Conservation (phyloP, 192 early-diverging fungal species). For the Dissophora ornata region DNA sequence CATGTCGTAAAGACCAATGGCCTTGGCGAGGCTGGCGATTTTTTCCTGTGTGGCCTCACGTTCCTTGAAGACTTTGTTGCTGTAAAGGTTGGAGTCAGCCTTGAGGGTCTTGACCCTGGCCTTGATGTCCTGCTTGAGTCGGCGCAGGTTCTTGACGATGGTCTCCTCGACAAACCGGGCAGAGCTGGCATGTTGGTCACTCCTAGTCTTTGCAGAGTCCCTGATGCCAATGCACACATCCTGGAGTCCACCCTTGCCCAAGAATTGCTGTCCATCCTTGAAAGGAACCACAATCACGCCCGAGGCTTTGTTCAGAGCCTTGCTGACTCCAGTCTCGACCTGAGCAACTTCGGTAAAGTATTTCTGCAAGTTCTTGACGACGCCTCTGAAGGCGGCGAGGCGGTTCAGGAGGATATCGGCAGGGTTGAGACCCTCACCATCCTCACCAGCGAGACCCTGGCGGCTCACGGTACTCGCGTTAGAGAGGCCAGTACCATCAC, state of each 20-base stretch:
- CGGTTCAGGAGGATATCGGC: constrained; percentile 54
- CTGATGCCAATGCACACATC: constrained; percentile 49
- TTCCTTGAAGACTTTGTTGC: constrained; percentile 55
- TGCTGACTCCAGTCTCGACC: constrained; percentile 41
- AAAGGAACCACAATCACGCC: constrained; percentile 40
- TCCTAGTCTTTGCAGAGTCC: constrained; percentile 45
- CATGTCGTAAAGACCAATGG: constrained; percentile 46
- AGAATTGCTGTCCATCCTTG: constrained; percentile 53
- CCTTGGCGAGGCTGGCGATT: constrained; percentile 50
- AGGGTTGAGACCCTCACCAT: constrained; percentile 50
- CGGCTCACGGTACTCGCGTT: constrained; percentile 35
- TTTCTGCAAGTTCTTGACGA: constrained; percentile 53
- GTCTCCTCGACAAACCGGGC: constrained; percentile 47
- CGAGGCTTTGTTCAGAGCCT: constrained; percentile 42
- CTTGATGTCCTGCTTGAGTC: constrained; percentile 58
- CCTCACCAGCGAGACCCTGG: constrained; percentile 36
- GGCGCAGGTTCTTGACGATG: constrained; percentile 46
- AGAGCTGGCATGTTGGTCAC: constrained; percentile 52
- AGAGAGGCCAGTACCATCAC: constrained; percentile 41
- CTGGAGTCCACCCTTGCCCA: constrained; percentile 48
- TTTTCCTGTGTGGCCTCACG: constrained; percentile 55
- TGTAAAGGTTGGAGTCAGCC: constrained; percentile 36
- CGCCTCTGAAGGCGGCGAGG: constrained; percentile 47
- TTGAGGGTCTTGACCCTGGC: constrained; percentile 54
- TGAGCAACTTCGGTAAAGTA: constrained; percentile 54